These are phyloP conservation scores for Litsea cubeba DNA, from an alignment of 164 flowering plant genomes.

Conservation along the genomic window DNA sequence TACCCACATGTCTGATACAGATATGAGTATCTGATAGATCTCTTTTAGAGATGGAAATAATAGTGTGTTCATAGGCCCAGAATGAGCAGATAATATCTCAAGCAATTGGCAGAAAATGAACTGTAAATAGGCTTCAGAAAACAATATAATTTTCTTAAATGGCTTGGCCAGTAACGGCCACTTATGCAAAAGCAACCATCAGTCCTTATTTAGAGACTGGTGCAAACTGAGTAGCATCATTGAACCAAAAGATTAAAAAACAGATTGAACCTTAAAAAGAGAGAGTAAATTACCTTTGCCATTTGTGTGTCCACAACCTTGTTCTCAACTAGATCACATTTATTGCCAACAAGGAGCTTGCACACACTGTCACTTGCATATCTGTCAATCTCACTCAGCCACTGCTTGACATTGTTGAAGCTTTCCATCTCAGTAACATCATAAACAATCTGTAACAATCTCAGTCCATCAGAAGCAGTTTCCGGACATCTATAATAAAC, in stretches of 20 bases:
- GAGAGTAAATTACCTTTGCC: constrained; percentile 36
- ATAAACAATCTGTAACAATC: constrained; percentile 45
- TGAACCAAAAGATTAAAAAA: background rate
- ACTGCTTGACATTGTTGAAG: constrained; percentile 65
- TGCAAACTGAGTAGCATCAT: background rate
- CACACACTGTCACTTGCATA: constrained; percentile 64
- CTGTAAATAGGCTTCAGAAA: background rate
- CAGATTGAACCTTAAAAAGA: background rate
- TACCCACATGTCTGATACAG: background rate
- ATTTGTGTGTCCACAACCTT: constrained; percentile 52
- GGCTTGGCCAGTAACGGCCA: background rate
- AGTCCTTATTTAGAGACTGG: background rate
- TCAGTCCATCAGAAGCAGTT: constrained; percentile 1
- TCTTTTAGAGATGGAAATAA: background rate
- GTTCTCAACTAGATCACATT: constrained; percentile 56
- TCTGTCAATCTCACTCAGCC: constrained; percentile 64
- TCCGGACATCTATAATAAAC: background rate
- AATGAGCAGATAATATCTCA: background rate
- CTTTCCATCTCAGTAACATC: constrained; percentile 69
- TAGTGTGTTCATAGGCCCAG: background rate
- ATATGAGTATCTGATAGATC: background rate
- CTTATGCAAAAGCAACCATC: background rate
- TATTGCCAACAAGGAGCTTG: constrained; percentile 68
- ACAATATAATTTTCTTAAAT: too few species aligned
- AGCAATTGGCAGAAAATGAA: background rate